Evolutionary conservation across 2,329 filamentous ascomycete species (phyloP), one percentile per base, ranked within the genome.

Genomic region (Colletotrichum trifolii): DNA sequence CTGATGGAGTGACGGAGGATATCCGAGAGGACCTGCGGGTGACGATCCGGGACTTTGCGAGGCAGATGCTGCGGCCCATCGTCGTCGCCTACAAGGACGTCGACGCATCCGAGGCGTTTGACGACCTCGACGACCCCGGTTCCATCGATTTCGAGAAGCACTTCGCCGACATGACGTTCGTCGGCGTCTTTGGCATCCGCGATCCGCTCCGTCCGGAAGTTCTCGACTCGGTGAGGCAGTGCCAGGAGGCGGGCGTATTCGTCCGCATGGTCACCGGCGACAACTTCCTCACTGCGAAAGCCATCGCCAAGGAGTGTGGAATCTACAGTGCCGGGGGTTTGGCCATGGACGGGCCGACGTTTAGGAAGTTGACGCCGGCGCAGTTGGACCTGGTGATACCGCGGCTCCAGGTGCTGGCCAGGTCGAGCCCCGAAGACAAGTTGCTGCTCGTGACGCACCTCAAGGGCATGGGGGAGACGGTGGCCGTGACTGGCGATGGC

Each of bases 261-360:
- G 81, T 81, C 67, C 79, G 81, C 68, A 82, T 83, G 79, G 81
- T 83, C n/a, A 82, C 81, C 2, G 80, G 79, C 13, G 78, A 82
- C 65, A 82, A 82, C 63, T 80, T 92, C 67, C 81, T 88, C 17
- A 94, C 91, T 25, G 91, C 90, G 8, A 87, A 86, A 54, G 91
- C 91, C 3, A 94, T 94, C 69, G 90, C 91, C 2, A 83, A 81
- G 8, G 89, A 93, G 64, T 94, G 91, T 68, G 91, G 91, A 54
- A 92, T 93, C 63, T 84, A 84, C 75, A 84, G 83, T 15, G 69
- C 76, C 12, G 85, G 85, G 47, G 88, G 85, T 6, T 76, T 89
- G 64, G 85, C 89, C 53, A 90, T 92, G 88, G 89, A 91, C 77
- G 89, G 89, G 0, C 89, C 88, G 9, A 84, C 81, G 43, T 91